Conservation (phyloP, 2,329 filamentous ascomycete species). For the Ilyonectria mors-panacis region DNA sequence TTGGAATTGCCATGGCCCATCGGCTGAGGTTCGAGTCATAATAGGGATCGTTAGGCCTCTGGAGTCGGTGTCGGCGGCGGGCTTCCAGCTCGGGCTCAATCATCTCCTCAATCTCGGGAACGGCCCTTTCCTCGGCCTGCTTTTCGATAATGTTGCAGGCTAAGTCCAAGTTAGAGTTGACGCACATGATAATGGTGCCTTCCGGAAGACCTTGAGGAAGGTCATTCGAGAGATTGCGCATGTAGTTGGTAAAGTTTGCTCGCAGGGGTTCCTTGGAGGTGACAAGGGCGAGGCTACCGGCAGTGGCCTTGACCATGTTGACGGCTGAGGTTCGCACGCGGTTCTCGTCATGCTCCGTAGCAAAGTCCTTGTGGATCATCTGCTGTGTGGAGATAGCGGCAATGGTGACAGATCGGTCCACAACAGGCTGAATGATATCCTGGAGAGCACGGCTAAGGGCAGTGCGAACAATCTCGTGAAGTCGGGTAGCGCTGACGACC, state of each 20-base stretch:
- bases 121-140: slow-evolving; percentile 92
- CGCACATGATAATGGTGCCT: slow-evolving; percentile 97
- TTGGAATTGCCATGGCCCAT: slow-evolving; percentile 94
- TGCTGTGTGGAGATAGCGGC: slow-evolving; percentile 97
- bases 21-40: slow-evolving; percentile 86
- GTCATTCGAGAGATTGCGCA: slow-evolving; percentile 78
- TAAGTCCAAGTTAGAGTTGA: slow-evolving; percentile 96
- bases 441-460: slow-evolving; percentile 92
- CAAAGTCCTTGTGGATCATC: slow-evolving; percentile 96
- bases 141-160: slow-evolving; percentile 96
- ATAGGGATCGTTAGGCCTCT: slow-evolving; percentile 87
- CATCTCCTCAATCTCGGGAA: slow-evolving; percentile 95
- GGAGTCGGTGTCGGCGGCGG: slow-evolving; percentile 81
- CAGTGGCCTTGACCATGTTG: slow-evolving; percentile 94
- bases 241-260: slow-evolving; percentile 97
- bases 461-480: slow-evolving; percentile 84
- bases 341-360: slow-evolving; percentile 91
- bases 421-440: slow-evolving; percentile 97
- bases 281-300: slow-evolving; percentile 94
- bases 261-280: slow-evolving; percentile 97
- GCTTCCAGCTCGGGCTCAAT: slow-evolving; percentile 85
- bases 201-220: slow-evolving; percentile 90
- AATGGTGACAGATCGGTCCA: slow-evolving; percentile 97
- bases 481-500: slow-evolving; percentile 78
- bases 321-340: slow-evolving; percentile 88